phyloP scores from a whole-genome alignment of 1,284 basidiomycete genomes.

The Marasmius tenuissimus region DNA sequence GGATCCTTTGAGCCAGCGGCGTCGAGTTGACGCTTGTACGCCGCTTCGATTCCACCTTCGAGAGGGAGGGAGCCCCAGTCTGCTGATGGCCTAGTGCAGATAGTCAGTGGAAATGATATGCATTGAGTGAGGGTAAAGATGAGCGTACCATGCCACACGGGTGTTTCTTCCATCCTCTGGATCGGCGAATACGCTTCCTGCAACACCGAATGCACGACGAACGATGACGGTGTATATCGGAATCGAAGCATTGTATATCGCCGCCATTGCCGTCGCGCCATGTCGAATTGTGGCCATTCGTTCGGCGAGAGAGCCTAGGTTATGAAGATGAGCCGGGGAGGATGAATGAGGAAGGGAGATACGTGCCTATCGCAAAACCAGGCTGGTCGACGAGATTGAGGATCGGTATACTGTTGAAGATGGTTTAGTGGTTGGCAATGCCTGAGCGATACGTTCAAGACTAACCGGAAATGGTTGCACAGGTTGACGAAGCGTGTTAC shows the following conservation, averaged over 20 bases:
- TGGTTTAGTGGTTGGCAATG: not conserved
- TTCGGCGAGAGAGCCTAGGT: slow-evolving; percentile 37
- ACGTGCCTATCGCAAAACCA: slow-evolving; percentile 35
- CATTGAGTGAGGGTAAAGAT: not conserved
- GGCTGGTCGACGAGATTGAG: slow-evolving; percentile 41
- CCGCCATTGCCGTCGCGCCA: slow-evolving; percentile 38
- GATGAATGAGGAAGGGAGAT: not conserved
- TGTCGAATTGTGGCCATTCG: slow-evolving; percentile 40
- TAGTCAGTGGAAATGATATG: not conserved
- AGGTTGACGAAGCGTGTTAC: slow-evolving; percentile 37
- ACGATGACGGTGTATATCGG: slow-evolving; percentile 42
- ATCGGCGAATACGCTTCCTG: slow-evolving; percentile 39
- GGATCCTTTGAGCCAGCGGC: slow-evolving; percentile 22
- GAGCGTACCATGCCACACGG: slow-evolving; percentile 39
- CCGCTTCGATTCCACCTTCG: slow-evolving; percentile 44
- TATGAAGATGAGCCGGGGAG: not conserved
- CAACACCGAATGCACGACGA: slow-evolving; percentile 41
- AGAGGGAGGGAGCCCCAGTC: slow-evolving; percentile 45
- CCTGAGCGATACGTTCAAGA: not conserved
- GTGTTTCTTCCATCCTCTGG: slow-evolving; percentile 35
- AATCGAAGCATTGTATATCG: slow-evolving; percentile 37
- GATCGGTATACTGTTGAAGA: slow-evolving; percentile 28
- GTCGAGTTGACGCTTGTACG: slow-evolving; percentile 42
- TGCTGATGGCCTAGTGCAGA: slow-evolving; percentile 36
- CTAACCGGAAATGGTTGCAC: slow-evolving; percentile 38